A percentile compares a stretch with the other conserved stretches of the same genome.
phyloP scores from a whole-genome alignment of 257 asterid genomes.

The Echium plantagineum region DNA sequence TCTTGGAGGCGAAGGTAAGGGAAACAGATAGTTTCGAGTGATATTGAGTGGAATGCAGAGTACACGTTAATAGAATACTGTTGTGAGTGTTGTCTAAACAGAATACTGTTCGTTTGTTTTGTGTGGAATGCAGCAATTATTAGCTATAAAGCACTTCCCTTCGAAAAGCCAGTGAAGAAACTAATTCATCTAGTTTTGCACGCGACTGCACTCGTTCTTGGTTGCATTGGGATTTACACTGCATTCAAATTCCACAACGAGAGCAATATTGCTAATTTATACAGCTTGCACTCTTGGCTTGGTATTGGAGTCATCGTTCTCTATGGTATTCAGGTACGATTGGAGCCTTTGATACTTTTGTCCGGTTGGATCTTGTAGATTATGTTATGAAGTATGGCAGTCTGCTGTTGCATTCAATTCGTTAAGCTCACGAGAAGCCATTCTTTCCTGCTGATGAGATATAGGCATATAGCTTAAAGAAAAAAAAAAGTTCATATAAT shows the following conservation, averaged over 20 bases:
- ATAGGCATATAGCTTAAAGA: no score
- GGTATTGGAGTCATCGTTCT: constrained; percentile 71
- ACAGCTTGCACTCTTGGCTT: constrained; percentile 95
- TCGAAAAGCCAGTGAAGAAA: constrained; percentile 71
- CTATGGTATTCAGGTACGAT: constrained; percentile 78
- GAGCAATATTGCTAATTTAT: constrained; percentile 73
- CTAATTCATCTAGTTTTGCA: constrained; percentile 67
- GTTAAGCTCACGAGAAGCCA: neutral
- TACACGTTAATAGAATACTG: no score
- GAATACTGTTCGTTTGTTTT: neutral
- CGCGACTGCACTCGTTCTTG: constrained; percentile 69
- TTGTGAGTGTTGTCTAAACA: no score
- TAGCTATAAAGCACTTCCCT: constrained; percentile 69
- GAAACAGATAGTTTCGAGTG: neutral
- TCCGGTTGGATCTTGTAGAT: no score
- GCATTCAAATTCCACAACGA: constrained; percentile 92
- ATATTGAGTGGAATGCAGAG: no score
- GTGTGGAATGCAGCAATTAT: constrained; percentile 64
- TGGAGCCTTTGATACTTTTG: no score
- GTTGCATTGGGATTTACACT: constrained; percentile 62
- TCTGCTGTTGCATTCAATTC: neutral
- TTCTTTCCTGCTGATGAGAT: no score
- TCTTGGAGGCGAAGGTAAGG: constrained; percentile 83
- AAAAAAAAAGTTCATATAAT: no score
- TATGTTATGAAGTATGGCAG: no score